These are phyloP conservation scores for Monilinia vaccinii-corymbosi DNA, from an alignment of 2,329 filamentous ascomycete species.

Conservation along the genomic window DNA sequence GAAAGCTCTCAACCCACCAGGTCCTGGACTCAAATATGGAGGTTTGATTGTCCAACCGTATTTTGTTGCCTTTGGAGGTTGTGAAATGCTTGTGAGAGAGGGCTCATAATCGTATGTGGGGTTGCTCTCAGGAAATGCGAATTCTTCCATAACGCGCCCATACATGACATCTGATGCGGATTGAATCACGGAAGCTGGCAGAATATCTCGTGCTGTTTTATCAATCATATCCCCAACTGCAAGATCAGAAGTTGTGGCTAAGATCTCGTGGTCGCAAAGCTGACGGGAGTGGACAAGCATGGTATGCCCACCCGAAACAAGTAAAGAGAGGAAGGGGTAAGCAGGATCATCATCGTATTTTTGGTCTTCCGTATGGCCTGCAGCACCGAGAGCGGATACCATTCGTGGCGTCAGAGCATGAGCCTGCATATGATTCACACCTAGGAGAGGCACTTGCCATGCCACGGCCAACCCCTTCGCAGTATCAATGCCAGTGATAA, in stretches of 20 bases:
- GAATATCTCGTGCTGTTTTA: slow-evolving; percentile 69
- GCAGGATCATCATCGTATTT: slow-evolving; percentile 32
- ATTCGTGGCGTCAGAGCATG: slow-evolving; percentile 84
- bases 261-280: slow-evolving; percentile 59
- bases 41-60: slow-evolving; percentile 62
- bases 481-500: slow-evolving; percentile 69
- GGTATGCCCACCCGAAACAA: slow-evolving; percentile 89
- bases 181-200: slow-evolving; percentile 53
- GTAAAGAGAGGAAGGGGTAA: slow-evolving; percentile 81
- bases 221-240: slow-evolving; percentile 88
- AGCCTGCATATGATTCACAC: slow-evolving; percentile 95
- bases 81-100: slow-evolving; percentile 41
- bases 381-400: slow-evolving; percentile 46
- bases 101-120: slow-evolving; percentile 38
- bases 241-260: slow-evolving; percentile 68
- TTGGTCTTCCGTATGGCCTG: not conserved
- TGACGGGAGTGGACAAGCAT: slow-evolving; percentile 68
- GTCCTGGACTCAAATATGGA: slow-evolving; percentile 50
- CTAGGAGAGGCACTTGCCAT: slow-evolving; percentile 74
- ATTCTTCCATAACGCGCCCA: slow-evolving; percentile 67
- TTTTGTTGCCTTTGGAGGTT: slow-evolving; percentile 38
- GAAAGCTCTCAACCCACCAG: slow-evolving; percentile 29
- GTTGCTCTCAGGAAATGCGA: slow-evolving; percentile 54
- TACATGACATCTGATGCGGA: slow-evolving; percentile 61
- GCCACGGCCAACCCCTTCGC: slow-evolving; percentile 82